Percentiles rank a stretch among this genome's conserved stretches.
These are phyloP conservation scores for Eragrostis nindensis DNA, from an alignment of 176 grass and related monocot genomes.

Conservation along the genomic window DNA sequence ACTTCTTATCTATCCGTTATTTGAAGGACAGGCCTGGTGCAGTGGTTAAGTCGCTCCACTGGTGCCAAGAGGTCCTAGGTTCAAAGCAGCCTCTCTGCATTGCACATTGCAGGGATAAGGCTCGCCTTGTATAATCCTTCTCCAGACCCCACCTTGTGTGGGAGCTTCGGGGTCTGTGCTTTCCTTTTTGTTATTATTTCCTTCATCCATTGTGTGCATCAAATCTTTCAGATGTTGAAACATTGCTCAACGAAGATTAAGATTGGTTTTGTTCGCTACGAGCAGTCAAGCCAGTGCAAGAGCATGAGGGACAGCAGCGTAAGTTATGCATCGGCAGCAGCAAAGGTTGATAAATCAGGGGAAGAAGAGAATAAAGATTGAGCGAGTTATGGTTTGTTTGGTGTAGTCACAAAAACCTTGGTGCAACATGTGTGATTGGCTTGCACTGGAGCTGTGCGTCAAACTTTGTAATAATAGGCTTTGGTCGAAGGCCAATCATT, in stretches of 20 bases:
- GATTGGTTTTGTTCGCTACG: conserved; percentile 80
- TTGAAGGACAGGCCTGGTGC: no score
- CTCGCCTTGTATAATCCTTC: no score
- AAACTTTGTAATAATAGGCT: conserved; percentile 26
- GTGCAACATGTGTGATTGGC: conserved; percentile 21
- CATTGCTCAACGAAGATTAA: conserved; percentile 72
- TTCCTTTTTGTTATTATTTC: background rate
- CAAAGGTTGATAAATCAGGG: conserved; percentile 50
- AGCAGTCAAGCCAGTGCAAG: conserved; percentile 96
- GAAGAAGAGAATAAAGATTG: conserved; percentile 31
- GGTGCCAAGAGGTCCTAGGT: no score
- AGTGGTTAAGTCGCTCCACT: no score
- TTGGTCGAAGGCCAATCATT: conserved; percentile 5
- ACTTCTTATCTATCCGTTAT: background rate
- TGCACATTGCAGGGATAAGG: no score
- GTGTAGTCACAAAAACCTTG: background rate
- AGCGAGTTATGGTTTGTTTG: background rate
- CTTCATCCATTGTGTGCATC: background rate
- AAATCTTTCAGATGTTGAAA: conserved; percentile 63
- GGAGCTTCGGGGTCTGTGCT: no score
- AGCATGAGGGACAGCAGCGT: conserved; percentile 79
- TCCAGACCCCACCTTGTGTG: no score
- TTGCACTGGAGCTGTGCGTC: conserved; percentile 22
- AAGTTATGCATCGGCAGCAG: conserved; percentile 80
- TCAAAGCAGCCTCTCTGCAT: no score